Evolutionary conservation across 202 grass and related monocot genomes (phyloP).

Genomic region (Hordeum pubiflorum): DNA sequence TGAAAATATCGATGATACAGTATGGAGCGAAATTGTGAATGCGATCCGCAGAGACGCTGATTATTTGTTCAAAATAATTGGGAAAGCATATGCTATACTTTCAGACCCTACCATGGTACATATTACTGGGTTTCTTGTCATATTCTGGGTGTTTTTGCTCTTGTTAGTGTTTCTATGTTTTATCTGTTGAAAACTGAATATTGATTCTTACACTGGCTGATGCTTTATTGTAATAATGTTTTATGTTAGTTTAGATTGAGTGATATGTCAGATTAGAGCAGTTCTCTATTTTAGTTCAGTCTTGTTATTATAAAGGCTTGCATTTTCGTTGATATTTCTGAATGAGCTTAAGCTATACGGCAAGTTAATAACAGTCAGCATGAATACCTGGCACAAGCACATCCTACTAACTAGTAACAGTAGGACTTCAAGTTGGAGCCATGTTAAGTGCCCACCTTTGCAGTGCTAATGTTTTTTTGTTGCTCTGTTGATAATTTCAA

Average conservation of each 20-base stretch:
- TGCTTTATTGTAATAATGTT: not conserved
- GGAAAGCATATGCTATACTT: constrained; percentile 80
- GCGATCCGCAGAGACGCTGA: constrained; percentile 62
- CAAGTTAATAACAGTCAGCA: not conserved
- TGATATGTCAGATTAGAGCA: not conserved
- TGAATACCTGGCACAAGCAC: not conserved
- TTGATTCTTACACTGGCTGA: not conserved
- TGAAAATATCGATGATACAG: constrained; percentile 51
- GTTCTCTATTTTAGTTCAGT: not conserved
- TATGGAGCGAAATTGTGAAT: constrained; percentile 43
- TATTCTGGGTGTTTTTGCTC: not conserved
- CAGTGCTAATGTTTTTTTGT: not conserved
- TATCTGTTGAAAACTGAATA: not conserved
- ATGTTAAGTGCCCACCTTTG: not conserved
- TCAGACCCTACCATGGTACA: constrained; percentile 60
- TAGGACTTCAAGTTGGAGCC: not conserved
- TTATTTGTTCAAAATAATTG: constrained; percentile 89
- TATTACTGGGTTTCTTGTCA: not conserved
- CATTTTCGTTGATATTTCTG: not conserved
- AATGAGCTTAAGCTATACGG: not conserved
- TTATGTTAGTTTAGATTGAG: not conserved
- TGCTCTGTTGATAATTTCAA: constrained; percentile 3
- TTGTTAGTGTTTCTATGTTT: not conserved
- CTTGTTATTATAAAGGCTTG: not conserved
- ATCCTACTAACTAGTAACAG: not conserved